Evolutionary conservation across 2,329 filamentous ascomycete species (phyloP).

Genomic region (Decorospora gaudefroyi): DNA sequence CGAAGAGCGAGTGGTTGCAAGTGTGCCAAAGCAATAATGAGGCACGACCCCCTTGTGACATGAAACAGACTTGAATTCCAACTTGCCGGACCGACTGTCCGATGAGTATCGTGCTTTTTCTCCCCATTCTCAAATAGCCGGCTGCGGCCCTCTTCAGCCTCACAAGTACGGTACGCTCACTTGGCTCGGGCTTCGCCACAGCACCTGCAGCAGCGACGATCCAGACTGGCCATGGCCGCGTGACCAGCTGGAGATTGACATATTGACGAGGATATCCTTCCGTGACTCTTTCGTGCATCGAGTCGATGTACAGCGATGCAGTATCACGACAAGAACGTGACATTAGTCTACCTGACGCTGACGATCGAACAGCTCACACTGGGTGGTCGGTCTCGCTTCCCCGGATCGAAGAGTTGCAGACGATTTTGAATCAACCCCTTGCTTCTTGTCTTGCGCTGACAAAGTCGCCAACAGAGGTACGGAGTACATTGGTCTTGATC

Average conservation of each 20-base stretch:
- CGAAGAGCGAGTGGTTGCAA: constrained; percentile 3
- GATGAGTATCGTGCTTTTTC: constrained; percentile 24
- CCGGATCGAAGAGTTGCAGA: constrained; percentile 12
- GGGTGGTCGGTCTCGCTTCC: constrained; percentile 29
- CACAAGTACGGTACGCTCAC: neutral
- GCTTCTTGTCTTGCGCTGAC: constrained; percentile 24
- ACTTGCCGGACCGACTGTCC: constrained; percentile 36
- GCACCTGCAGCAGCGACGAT: constrained; percentile 3
- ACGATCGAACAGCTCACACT: constrained; percentile 15
- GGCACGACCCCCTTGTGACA: constrained; percentile 18
- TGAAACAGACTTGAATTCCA: constrained; percentile 13
- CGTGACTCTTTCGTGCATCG: too few relatives aligned
- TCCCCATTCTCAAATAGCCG: constrained; percentile 34
- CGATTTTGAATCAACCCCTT: constrained; percentile 14
- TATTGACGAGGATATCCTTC: constrained; percentile 17
- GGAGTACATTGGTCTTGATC: neutral
- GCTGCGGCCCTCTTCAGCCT: constrained; percentile 14
- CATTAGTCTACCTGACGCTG: too few relatives aligned
- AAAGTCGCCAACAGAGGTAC: neutral
- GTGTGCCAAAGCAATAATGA: neutral
- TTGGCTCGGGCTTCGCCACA: neutral
- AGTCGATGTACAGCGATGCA: constrained; percentile 10
- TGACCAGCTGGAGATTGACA: constrained; percentile 7
- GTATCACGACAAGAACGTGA: constrained; percentile 13
- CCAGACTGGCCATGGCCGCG: constrained; percentile 1